Evolutionary conservation across 225 moss, liverwort and hornwort genomes (phyloP), one percentile per base, ranked within the genome.

Genomic region (Anthoceros angustus): DNA sequence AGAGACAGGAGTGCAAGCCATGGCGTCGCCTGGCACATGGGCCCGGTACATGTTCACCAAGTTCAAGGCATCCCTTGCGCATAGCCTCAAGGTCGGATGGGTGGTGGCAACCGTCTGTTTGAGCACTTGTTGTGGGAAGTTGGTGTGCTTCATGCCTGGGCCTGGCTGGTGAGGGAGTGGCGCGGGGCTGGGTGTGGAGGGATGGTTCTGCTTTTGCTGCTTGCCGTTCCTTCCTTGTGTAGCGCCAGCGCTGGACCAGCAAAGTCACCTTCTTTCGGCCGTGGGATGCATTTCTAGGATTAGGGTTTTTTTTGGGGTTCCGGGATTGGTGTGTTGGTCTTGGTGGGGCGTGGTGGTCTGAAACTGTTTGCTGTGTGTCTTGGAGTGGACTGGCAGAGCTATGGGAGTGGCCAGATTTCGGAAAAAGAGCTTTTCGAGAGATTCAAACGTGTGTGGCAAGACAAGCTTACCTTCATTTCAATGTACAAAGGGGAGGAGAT

Each of bases 401-500:
- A 55, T 15, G 55, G 55, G 55, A 55, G 55, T 20, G 55, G 55
- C 0, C 82, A 92, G 61, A 89, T 98, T 63, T 84, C 66, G 67
- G 92, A 98, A 68, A 85, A 70, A 64, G 98, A 98, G 69, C 74
- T 98, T 38, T 92, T 87, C 69, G 84, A 98, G 65, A 73, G 82
- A 71, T 73, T 84, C 66, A 87, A 84, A 77, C 92, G 92, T 74
- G 74, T 95, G 61, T 77, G 84, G 24, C 78, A 79, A 62, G 82
- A 83, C 42, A 88, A 88, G 45, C 81, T 98, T 55, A 98, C 98
- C 14, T 92, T 89, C 71, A 98, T 92, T 68, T 82, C 74, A 66
- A 74, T 87, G 48, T 68, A 87, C 15, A 89, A 92, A 80, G 98
- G 92, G 67, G 80, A 81, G 64, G 98, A 91, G 77, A 98, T 98